A percentile compares a stretch with the other conserved stretches of the same genome.
Evolutionary conservation across 768 basidiomycete genomes (phyloP).

Genomic region (Mycena metata): DNA sequence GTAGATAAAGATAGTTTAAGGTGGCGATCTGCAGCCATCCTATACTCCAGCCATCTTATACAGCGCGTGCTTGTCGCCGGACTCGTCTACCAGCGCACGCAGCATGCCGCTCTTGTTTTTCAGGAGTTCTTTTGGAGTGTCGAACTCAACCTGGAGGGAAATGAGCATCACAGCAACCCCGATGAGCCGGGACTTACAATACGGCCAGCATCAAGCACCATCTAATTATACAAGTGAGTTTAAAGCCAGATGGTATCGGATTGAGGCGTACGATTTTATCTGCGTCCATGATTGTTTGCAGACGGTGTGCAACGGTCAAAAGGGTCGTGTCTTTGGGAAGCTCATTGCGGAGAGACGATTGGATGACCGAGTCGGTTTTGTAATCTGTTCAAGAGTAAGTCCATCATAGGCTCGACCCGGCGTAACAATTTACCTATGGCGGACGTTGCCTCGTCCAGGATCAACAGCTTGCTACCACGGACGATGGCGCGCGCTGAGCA

Average conservation of each 20-base stretch:
- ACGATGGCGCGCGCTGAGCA: conserved; percentile 36
- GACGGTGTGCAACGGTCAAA: conserved; percentile 45
- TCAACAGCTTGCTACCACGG: conserved; percentile 41
- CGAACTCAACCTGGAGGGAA: conserved; percentile 61
- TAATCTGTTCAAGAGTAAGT: conserved; percentile 34
- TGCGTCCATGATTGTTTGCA: conserved; percentile 51
- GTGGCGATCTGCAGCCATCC: conserved; percentile 3
- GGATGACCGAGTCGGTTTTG: conserved; percentile 59
- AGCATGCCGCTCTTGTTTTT: conserved; percentile 64
- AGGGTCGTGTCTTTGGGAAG: conserved; percentile 53
- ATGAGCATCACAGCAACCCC: neutral
- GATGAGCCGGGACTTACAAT: conserved; percentile 40
- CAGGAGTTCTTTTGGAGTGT: conserved; percentile 66
- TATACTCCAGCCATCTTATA: conserved; percentile 57
- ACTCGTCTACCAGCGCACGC: conserved; percentile 70
- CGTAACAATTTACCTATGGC: conserved; percentile 17
- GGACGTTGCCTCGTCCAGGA: conserved; percentile 36
- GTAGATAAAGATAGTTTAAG: conserved; percentile 27
- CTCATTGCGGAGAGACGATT: conserved; percentile 55
- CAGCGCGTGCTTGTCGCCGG: conserved; percentile 64
- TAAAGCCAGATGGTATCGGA: conserved; percentile 38
- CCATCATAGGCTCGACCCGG: neutral
- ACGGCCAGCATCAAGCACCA: conserved; percentile 61
- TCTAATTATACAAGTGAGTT: conserved; percentile 36
- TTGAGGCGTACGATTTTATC: conserved; percentile 48